Conservation (phyloP, 495 filamentous ascomycete species). For the Podospora fimiseda region DNA sequence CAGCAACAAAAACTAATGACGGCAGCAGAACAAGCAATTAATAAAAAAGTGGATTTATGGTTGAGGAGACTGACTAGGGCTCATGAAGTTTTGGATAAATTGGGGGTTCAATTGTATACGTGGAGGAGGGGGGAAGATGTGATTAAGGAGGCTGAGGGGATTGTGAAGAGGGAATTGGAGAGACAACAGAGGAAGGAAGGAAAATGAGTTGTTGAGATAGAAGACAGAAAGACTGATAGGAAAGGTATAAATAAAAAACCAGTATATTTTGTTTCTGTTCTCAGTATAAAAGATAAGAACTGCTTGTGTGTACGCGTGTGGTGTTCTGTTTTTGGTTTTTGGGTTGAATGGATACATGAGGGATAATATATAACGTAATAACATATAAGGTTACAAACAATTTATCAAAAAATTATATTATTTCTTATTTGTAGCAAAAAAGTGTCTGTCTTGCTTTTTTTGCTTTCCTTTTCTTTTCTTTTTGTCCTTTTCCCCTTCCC, state of each 20-base stretch:
- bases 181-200: not conserved
- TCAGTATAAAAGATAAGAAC: too few relatives aligned
- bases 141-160: slow-evolving; percentile 42
- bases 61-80: slow-evolving; percentile 69
- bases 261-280: too few relatives aligned
- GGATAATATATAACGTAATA: too few relatives aligned
- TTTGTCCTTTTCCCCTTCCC: too few relatives aligned
- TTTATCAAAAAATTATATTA: too few relatives aligned
- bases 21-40: slow-evolving; percentile 31
- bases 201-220: not conserved
- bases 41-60: slow-evolving; percentile 84
- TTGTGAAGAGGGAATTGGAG: slow-evolving; percentile 39
- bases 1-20: not conserved
- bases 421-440: too few relatives aligned
- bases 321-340: too few relatives aligned
- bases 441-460: too few relatives aligned
- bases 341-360: too few relatives aligned
- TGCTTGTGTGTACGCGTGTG: too few relatives aligned
- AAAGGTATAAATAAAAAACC: not conserved
- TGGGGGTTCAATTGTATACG: slow-evolving; percentile 68
- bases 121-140: slow-evolving; percentile 87
- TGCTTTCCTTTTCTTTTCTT: too few relatives aligned
- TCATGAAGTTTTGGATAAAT: slow-evolving; percentile 56
- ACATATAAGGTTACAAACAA: too few relatives aligned
- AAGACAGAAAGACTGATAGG: not conserved